Evolutionary conservation across 1,139 yeast genomes (phyloP), one percentile per base, ranked within the genome.

Genomic region (Nakaseomyces sp.): DNA sequence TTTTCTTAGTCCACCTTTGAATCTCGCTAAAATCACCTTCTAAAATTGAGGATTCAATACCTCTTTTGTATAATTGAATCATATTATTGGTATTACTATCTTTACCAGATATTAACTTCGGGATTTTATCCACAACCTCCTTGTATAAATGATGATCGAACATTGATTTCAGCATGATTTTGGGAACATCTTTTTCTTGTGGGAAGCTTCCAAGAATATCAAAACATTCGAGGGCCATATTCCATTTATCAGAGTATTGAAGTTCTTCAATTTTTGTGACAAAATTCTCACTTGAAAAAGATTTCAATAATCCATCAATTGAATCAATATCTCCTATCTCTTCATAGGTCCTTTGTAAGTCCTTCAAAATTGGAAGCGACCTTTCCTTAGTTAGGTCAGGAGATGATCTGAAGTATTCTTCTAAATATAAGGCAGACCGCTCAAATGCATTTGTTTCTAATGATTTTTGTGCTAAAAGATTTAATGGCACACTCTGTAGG

Each of bases 261-360:
- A 89, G 79, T 45, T 87, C 85, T 5, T 79, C 69, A 30, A 89
- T 73, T 58, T 86, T 86, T 46, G 86, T 88, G 16, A 74, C 73
- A 43, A 88, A 67, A 49, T 79, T 77, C 40, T 78, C 77, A 0
- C 82, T 74, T 0, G 95, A 78, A 53, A 87, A 83, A 50, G 74
- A 73, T 48, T 86, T 79, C 43, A 91, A 67, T 3, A 87, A 77
- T 16, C 98, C 99, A 60, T 86, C 91, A 37, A 93, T 70, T 0
- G 96, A 81, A 66, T 93, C 99, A 38, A 82, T 75, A 60, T 93
- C 98, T 56, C 88, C 89, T 45, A 91, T 77, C 47, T 76, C 83
- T 4, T 95, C 83, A 61, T 91, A 93, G 70, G 89, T 84, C 24
- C 75, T 74, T 56, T 87, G 89, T 26, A 93, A 65, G 2, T 80